A percentile compares a stretch with the other conserved stretches of the same genome.
phyloP scores from a whole-genome alignment of 805 yeast genomes.

The Nakazawaea wickerhamii region DNA sequence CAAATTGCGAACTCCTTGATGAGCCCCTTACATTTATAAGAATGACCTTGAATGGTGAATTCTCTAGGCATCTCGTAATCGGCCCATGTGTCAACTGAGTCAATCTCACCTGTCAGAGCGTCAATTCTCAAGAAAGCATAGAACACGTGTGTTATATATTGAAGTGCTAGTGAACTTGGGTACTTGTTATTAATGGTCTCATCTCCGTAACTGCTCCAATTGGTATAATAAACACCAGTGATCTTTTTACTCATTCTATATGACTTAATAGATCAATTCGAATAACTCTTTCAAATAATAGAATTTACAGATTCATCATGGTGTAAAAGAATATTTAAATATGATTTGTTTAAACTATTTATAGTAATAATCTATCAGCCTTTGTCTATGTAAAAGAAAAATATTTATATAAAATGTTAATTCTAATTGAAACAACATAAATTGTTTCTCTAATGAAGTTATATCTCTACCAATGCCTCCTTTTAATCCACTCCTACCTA shows the following conservation, averaged over 20 bases:
- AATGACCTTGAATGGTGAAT: background rate
- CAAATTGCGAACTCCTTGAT: slow-evolving; percentile 3
- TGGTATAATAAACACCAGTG: slow-evolving; percentile 31
- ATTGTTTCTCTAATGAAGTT: background rate
- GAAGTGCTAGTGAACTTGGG: slow-evolving; percentile 50
- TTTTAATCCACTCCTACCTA: background rate
- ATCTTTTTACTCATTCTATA: background rate
- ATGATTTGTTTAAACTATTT: too few species aligned
- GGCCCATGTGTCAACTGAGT: slow-evolving; percentile 62
- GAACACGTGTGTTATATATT: slow-evolving; percentile 51
- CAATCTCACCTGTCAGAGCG: slow-evolving; percentile 45
- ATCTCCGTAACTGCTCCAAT: slow-evolving; percentile 58
- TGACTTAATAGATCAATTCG: background rate
- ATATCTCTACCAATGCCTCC: background rate
- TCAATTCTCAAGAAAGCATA: slow-evolving; percentile 65
- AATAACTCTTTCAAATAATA: too few species aligned
- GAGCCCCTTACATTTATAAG: slow-evolving; percentile 1
- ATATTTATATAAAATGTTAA: too few species aligned
- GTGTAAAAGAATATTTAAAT: too few species aligned
- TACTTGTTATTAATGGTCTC: slow-evolving; percentile 43
- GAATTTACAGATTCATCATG: too few species aligned
- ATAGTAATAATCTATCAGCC: too few species aligned
- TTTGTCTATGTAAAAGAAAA: too few species aligned
- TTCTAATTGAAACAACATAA: too few species aligned
- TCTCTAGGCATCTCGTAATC: slow-evolving; percentile 38